Base-by-base conservation (phyloP, 1,284 basidiomycete genomes). In the Volvariella volvacea region DNA sequence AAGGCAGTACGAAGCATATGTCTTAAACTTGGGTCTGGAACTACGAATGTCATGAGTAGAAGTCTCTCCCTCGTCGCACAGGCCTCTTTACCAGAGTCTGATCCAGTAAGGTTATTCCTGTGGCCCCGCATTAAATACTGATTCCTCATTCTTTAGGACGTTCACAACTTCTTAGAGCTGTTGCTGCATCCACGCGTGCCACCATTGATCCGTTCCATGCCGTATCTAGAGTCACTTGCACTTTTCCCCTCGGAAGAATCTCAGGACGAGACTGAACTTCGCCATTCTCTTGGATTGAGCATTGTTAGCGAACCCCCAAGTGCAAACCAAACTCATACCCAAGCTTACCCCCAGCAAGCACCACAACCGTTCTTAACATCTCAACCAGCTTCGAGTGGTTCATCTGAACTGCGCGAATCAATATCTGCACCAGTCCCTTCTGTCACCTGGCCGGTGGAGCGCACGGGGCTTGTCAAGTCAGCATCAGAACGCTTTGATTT, bases 151-250 rank as follows among this genome's bases (percentile, higher is more conserved):
- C n/a, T 33, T 14, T 32, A 55, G 53, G 44, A 44, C 39, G 45
- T 56, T 20, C 59, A 69, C 38, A 65, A 67, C 19, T 64, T 71
- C 42, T 52, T 84, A 41, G 83, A 88, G 46, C 65, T 83, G 10
- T 65, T 88, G 14, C 59, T 92, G 12, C 83, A 91, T 48, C 84
- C 88, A 30, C 80, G 88, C 8, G 69, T 88, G 12, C 83, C 88
- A 1, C 83, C 88, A 1, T 64, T 88, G 10, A 67, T 90, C 34
- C 75, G 85, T 39, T 74, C 74, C 2, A 65, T 87, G 46, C 83
- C 84, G n/a, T 68, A 74, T 39, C 56, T 83, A 14, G 83, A 85
- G 50, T 61, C 69, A 2, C 54, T 88, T 10, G 71, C 78, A 8
- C 65, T 88, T 17, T 80, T 76, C 50, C 70, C 68, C 28, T 60